phyloP scores from a whole-genome alignment of 495 filamentous ascomycete species.

The Hypomontagnella submonticulosa region DNA sequence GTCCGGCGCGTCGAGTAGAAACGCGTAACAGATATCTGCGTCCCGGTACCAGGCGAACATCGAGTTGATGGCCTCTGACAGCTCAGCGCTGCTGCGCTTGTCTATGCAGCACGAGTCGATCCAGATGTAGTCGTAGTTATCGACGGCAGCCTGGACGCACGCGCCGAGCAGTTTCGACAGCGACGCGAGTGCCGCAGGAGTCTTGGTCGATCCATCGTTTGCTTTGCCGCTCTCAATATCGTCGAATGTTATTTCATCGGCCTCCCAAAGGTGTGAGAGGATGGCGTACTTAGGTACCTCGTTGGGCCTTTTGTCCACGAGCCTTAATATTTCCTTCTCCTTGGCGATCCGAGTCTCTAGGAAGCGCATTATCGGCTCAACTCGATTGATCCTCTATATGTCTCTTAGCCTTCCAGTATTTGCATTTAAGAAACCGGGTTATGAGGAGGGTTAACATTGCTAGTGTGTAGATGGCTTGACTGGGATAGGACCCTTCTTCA shows the following conservation, averaged over 20 bases:
- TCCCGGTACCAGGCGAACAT: conserved; percentile 49
- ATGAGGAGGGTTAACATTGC: neutral
- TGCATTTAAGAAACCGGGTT: too few relatives aligned
- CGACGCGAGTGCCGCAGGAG: neutral
- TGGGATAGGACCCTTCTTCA: too few relatives aligned
- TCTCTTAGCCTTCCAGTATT: too few relatives aligned
- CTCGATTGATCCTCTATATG: neutral
- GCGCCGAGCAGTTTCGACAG: neutral
- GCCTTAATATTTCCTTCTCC: conserved; percentile 1
- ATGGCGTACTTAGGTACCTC: conserved; percentile 6
- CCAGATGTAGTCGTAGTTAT: conserved; percentile 23
- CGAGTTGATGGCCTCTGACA: conserved; percentile 47
- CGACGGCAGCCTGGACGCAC: conserved; percentile 9
- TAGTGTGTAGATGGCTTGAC: too few relatives aligned
- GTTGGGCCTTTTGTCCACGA: conserved; percentile 14
- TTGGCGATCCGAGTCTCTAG: conserved; percentile 9
- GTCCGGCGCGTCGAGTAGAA: neutral
- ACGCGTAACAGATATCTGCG: conserved; percentile 19
- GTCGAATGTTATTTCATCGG: conserved; percentile 9
- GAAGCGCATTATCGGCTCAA: conserved; percentile 2
- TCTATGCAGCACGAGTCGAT: conserved; percentile 44
- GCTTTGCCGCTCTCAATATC: conserved; percentile 4
- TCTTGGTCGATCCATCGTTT: neutral
- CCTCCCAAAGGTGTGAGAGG: neutral
- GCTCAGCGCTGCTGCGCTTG: conserved; percentile 46